phyloP scores from a whole-genome alignment of 1,284 basidiomycete species.

The Dichomitus squalens region DNA sequence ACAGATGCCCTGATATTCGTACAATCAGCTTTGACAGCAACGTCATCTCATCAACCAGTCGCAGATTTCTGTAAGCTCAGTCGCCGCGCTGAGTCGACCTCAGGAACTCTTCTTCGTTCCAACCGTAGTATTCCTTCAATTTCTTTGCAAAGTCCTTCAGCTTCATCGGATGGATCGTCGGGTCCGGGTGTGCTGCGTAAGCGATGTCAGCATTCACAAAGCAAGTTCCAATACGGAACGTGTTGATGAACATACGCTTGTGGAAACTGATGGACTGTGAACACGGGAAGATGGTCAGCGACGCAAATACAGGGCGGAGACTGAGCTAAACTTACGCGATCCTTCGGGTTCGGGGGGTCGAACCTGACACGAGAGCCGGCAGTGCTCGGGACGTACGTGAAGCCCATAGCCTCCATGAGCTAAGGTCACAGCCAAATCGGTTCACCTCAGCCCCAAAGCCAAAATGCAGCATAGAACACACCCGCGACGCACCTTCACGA shows the following conservation, averaged over 20 bases:
- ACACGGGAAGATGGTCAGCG: background rate
- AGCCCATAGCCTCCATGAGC: conserved; percentile 80
- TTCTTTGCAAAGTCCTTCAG: conserved; percentile 60
- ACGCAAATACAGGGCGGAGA: background rate
- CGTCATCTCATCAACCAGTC: too few relatives aligned
- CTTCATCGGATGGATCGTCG: conserved; percentile 55
- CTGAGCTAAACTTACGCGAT: conserved; percentile 45
- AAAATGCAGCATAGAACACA: background rate
- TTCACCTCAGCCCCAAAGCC: background rate
- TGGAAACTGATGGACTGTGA: conserved; percentile 72
- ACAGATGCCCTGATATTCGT: too few relatives aligned
- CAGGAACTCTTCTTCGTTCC: conserved; percentile 64
- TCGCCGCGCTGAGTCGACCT: conserved; percentile 12
- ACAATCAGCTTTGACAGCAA: too few relatives aligned
- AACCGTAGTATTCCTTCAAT: conserved; percentile 66
- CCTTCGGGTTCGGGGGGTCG: conserved; percentile 63
- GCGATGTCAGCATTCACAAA: background rate
- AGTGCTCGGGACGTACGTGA: conserved; percentile 68
- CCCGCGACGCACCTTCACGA: conserved; percentile 48
- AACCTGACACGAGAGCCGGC: conserved; percentile 83
- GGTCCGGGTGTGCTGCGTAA: conserved; percentile 67
- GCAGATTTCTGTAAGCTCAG: too few relatives aligned
- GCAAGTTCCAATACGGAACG: background rate
- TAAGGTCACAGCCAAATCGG: conserved; percentile 27
- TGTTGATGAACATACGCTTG: conserved; percentile 57